Evolutionary conservation across 345 rosid genomes (phyloP), one percentile per base, ranked within the genome.

Genomic region (Rhodamnia argentea): DNA sequence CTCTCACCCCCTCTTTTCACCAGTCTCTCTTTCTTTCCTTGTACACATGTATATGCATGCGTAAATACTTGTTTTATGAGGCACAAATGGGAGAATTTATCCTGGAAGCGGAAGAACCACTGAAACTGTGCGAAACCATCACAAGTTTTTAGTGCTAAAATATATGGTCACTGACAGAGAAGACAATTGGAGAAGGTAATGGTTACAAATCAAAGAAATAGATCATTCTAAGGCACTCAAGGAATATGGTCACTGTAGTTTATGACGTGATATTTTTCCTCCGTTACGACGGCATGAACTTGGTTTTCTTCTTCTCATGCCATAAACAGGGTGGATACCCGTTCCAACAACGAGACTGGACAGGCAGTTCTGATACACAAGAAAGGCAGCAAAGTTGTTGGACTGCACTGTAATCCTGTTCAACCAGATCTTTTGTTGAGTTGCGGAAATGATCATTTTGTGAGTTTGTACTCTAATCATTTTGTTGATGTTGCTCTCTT

Each of bases 391-490:
- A 97, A 97, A 92, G 99, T 97, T 60, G 98, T 94, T 87, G 95
- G 99, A 75, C 95, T 97, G 37, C 98, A 97, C 87, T 96, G 99
- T 92, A 96, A 96, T 92, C 99, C 99, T 40, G 90, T 95, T 85
- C 99, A 95, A 58, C 98, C 98, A 3, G 99, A 94, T 89, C 94
- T 96, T 89, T 91, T 96, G 56, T 90, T 97, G 88, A 97, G 98
- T 85, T 96, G 98, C 87, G 99, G 99, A 86, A 97, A 97, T 64
- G 99, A 97, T 92, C 98, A 96, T 91, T 96, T 92, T 90, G 99
- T 97, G 91, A 94, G 99, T 86, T 87, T 12, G 20, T 70, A 37
- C 81, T 70, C 13, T 14, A 47, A n/a, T n/a, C 42, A 20, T 54
- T 51, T 52, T 62, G 55, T 85, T 47, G 44, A 50, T 23, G n/a